phyloP scores from a whole-genome alignment of 2,329 filamentous ascomycete species.

The Coniella vitis region DNA sequence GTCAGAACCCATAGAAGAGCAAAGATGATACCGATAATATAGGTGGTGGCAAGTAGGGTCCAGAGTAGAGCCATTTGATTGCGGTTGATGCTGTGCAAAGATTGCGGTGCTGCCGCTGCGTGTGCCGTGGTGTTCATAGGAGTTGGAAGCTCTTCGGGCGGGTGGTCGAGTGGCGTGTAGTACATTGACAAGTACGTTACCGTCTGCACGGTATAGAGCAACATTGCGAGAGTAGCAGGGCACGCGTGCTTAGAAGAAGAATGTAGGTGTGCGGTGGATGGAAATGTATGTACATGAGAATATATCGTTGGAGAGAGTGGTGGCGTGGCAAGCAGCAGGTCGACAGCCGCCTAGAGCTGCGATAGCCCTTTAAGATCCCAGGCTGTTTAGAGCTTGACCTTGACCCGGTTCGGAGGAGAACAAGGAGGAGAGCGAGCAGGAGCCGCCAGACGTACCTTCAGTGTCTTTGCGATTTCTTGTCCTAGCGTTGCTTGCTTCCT shows the following conservation, averaged over 20 bases:
- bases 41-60: not conserved
- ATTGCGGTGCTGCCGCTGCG: too few relatives aligned
- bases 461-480: not conserved
- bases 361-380: not conserved
- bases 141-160: too few relatives aligned
- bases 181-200: too few relatives aligned
- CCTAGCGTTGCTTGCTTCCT: not conserved
- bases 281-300: not conserved
- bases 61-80: not conserved
- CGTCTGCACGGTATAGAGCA: not conserved
- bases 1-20: not conserved
- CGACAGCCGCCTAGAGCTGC: not conserved
- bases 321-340: not conserved
- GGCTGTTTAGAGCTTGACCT: slow-evolving; percentile 19
- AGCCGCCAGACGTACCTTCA: not conserved
- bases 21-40: not conserved
- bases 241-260: not conserved
- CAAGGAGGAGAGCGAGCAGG: not conserved
- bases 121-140: too few relatives aligned
- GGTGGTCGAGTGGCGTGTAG: too few relatives aligned
- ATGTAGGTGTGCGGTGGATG: not conserved
- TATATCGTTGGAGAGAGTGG: too few relatives aligned
- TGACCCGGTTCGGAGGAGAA: too few relatives aligned
- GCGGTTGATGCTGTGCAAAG: too few relatives aligned
- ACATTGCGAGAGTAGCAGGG: slow-evolving; percentile 15